phyloP scores from a whole-genome alignment of 495 filamentous ascomycete genomes.

The Hypomontagnella monticulosa region DNA sequence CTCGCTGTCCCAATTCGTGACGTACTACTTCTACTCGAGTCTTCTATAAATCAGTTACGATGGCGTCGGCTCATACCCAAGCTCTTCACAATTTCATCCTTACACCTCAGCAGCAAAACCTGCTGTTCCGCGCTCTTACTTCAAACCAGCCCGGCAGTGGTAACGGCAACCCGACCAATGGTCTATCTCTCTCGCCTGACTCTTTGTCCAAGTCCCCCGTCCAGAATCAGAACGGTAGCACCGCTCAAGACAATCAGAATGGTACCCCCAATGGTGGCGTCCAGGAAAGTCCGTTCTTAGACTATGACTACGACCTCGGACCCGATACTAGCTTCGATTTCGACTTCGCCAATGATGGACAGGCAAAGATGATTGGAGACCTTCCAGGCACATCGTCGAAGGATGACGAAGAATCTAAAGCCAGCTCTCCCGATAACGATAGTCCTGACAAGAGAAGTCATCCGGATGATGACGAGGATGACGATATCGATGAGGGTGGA shows the following conservation, averaged over 20 bases:
- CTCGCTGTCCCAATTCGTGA: conserved; percentile 16
- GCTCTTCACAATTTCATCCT: conserved; percentile 63
- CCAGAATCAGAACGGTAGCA: conserved; percentile 39
- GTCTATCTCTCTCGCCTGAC: conserved; percentile 60
- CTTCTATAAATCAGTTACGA: conserved; percentile 50
- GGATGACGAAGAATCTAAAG: conserved; percentile 47
- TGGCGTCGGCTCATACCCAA: conserved; percentile 55
- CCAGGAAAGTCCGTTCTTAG: conserved; percentile 83
- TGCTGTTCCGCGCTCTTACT: conserved; percentile 85
- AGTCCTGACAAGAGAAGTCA: conserved; percentile 85
- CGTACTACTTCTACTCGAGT: conserved; percentile 19
- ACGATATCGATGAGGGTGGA: conserved; percentile 66
- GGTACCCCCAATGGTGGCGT: conserved; percentile 55
- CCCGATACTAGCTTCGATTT: conserved; percentile 64
- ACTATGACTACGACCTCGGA: conserved; percentile 74
- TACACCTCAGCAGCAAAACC: conserved; percentile 85
- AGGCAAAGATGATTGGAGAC: conserved; percentile 78
- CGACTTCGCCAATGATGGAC: conserved; percentile 75
- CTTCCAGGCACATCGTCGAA: conserved; percentile 64
- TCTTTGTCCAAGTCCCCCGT: conserved; percentile 65
- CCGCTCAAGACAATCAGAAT: conserved; percentile 1
- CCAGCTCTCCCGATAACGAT: conserved; percentile 70
- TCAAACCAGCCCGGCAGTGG: conserved; percentile 67
- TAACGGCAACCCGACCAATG: conserved; percentile 45
- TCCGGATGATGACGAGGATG: conserved; percentile 72